A percentile compares a stretch with the other conserved stretches of the same genome.
phyloP scores from a whole-genome alignment of 1,284 basidiomycete species.

The Marasmius sp. region DNA sequence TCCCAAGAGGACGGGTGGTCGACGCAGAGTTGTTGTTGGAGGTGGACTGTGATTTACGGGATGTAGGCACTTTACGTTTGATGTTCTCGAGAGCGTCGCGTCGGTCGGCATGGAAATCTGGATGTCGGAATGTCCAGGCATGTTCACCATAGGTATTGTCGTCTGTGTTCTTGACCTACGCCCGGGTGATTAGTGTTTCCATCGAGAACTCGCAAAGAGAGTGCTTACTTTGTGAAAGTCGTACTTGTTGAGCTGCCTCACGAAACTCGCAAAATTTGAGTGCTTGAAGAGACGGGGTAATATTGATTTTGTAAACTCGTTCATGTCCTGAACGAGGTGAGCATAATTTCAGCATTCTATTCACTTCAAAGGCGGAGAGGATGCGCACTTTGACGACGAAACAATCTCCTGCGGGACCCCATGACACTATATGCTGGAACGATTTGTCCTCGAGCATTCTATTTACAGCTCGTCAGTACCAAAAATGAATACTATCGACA shows the following conservation, averaged over 20 bases:
- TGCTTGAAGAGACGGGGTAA: slow-evolving; percentile 96
- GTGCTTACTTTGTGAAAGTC: slow-evolving; percentile 89
- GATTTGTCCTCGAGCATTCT: slow-evolving; percentile 87
- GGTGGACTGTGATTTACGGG: slow-evolving; percentile 47
- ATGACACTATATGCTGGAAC: slow-evolving; percentile 78
- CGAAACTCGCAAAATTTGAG: slow-evolving; percentile 94
- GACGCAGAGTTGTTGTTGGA: slow-evolving; percentile 15
- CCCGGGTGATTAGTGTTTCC: slow-evolving; percentile 1
- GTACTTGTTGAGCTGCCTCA: slow-evolving; percentile 96
- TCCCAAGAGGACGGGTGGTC: slow-evolving; percentile 19
- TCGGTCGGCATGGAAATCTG: slow-evolving; percentile 88
- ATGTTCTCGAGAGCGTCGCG: slow-evolving; percentile 89
- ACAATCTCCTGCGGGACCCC: slow-evolving; percentile 85
- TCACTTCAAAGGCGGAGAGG: not conserved
- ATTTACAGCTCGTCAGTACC: slow-evolving; percentile 4
- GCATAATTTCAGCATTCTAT: not conserved
- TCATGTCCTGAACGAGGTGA: slow-evolving; percentile 75
- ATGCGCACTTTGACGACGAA: slow-evolving; percentile 84
- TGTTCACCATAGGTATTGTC: slow-evolving; percentile 80
- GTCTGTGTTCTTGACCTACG: slow-evolving; percentile 75
- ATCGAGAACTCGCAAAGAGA: not conserved
- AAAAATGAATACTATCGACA: not conserved
- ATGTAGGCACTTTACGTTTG: slow-evolving; percentile 86
- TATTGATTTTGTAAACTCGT: slow-evolving; percentile 93
- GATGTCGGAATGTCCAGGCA: slow-evolving; percentile 96